phyloP scores from a whole-genome alignment of 2,329 filamentous ascomycete genomes.

The Knufia fluminis region DNA sequence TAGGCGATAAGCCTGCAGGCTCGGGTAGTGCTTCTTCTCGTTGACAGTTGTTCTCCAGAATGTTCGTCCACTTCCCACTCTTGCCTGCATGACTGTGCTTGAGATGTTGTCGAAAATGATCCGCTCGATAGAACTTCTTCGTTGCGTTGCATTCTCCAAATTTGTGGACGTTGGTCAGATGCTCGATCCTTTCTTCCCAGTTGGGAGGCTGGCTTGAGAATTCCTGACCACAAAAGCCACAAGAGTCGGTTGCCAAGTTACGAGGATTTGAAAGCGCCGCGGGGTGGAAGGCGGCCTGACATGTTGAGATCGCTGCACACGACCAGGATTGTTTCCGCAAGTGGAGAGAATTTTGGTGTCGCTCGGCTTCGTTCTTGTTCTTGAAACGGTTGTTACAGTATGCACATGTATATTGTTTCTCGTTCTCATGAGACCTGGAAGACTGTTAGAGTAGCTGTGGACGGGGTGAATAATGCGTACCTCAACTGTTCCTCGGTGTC shows the following conservation, averaged over 20 bases:
- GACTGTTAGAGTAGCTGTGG: neutral
- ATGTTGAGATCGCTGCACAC: slow-evolving; percentile 70
- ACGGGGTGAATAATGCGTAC: slow-evolving; percentile 40
- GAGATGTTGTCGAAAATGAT: slow-evolving; percentile 95
- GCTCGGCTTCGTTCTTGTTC: slow-evolving; percentile 96
- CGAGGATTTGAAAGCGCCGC: slow-evolving; percentile 43
- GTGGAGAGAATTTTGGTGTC: slow-evolving; percentile 92
- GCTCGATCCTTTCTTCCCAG: slow-evolving; percentile 77
- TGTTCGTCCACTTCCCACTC: slow-evolving; percentile 98
- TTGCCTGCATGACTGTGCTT: slow-evolving; percentile 96
- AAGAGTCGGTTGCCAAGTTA: slow-evolving; percentile 54
- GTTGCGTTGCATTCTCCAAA: slow-evolving; percentile 96
- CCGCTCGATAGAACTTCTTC: slow-evolving; percentile 96
- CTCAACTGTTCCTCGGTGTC: slow-evolving; percentile 72
- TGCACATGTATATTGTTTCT: slow-evolving; percentile 90
- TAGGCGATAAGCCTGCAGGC: slow-evolving; percentile 4
- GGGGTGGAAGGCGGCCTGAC: slow-evolving; percentile 76
- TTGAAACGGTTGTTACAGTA: slow-evolving; percentile 96
- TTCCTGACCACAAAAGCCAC: slow-evolving; percentile 92
- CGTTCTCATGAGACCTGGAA: slow-evolving; percentile 70
- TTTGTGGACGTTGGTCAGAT: slow-evolving; percentile 87
- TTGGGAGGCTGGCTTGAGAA: slow-evolving; percentile 67
- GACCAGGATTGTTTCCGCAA: slow-evolving; percentile 93
- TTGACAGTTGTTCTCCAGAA: slow-evolving; percentile 95
- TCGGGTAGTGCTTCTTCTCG: slow-evolving; percentile 57